Conservation (phyloP, 2,329 filamentous ascomycete genomes). For the Xylariaceae sp. region DNA sequence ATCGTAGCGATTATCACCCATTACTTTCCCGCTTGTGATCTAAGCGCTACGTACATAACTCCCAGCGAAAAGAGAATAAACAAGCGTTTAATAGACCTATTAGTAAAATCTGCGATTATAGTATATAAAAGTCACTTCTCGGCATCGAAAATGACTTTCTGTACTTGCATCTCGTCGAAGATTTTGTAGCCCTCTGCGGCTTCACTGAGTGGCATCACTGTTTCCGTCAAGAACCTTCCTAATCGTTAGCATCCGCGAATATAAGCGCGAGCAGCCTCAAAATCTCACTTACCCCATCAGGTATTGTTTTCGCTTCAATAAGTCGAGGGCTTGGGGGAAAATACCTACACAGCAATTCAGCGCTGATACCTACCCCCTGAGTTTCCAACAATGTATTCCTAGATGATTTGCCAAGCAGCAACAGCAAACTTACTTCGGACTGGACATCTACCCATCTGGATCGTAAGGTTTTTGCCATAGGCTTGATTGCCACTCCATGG, state of each 20-base stretch:
- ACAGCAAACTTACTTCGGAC: slow-evolving; percentile 19
- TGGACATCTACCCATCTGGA: slow-evolving; percentile 28
- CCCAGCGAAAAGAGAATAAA: too few relatives aligned
- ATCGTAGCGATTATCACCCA: too few relatives aligned
- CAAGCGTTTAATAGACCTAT: too few relatives aligned
- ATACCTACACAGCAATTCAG: slow-evolving; percentile 4
- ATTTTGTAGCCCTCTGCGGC: slow-evolving; percentile 60
- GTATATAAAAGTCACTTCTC: slow-evolving; percentile 23
- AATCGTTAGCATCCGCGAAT: not conserved
- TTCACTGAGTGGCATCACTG: slow-evolving; percentile 59
- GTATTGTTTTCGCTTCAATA: slow-evolving; percentile 24
- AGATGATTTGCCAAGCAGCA: not conserved
- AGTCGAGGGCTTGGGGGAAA: slow-evolving; percentile 20
- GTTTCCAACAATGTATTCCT: too few relatives aligned
- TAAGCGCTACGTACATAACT: too few relatives aligned
- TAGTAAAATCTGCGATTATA: too few relatives aligned
- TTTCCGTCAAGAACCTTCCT: slow-evolving; percentile 54
- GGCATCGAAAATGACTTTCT: slow-evolving; percentile 57
- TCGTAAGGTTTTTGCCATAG: slow-evolving; percentile 24
- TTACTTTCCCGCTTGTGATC: too few relatives aligned
- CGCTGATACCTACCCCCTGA: too few relatives aligned
- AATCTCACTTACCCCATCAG: slow-evolving; percentile 18
- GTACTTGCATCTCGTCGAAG: slow-evolving; percentile 60
- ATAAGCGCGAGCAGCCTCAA: not conserved
- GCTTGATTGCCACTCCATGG: slow-evolving; percentile 23